Percentiles rank a stretch among this genome's conserved stretches.
phyloP scores from a whole-genome alignment of 352 stramenopile genomes.

The Halophytophthora batemanensis region DNA sequence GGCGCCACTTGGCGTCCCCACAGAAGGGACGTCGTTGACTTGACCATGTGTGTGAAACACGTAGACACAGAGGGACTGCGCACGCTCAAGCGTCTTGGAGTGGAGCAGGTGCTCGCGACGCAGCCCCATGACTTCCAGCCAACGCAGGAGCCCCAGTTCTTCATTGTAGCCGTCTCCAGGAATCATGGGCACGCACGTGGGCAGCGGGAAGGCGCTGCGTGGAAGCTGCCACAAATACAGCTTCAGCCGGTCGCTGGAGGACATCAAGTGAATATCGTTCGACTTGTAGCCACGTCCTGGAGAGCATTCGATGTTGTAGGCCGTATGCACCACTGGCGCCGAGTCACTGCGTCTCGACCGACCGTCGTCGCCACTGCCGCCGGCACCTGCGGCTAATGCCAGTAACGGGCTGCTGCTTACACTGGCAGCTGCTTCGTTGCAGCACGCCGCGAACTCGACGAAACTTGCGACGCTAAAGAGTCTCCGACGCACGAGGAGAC shows the following conservation, averaged over 20 bases:
- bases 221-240: constrained; percentile 85
- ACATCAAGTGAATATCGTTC: constrained; percentile 67
- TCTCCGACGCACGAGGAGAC: constrained; percentile 65
- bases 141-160: constrained; percentile 66
- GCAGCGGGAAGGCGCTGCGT: constrained; percentile 60
- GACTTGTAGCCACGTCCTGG: constrained; percentile 84
- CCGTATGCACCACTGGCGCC: constrained; percentile 60
- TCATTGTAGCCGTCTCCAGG: constrained; percentile 55
- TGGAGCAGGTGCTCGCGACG: constrained; percentile 64
- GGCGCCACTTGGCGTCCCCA: constrained; percentile 22
- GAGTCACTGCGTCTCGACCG: constrained; percentile 29
- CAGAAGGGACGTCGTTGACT: constrained; percentile 36
- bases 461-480: constrained; percentile 76
- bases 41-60: constrained; percentile 85
- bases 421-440: constrained; percentile 38
- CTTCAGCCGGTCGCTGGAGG: constrained; percentile 60
- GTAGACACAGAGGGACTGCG: constrained; percentile 76
- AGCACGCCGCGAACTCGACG: constrained; percentile 63
- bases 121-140: constrained; percentile 84
- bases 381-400: constrained; percentile 23
- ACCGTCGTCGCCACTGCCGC: constrained; percentile 17
- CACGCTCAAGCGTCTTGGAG: constrained; percentile 79
- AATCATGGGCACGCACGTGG: constrained; percentile 64
- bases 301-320: constrained; percentile 85
- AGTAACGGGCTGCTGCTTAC: constrained; percentile 31